Evolutionary conservation across 139 green algal species (phyloP).

Genomic region (Chlorella sorokiniana): DNA sequence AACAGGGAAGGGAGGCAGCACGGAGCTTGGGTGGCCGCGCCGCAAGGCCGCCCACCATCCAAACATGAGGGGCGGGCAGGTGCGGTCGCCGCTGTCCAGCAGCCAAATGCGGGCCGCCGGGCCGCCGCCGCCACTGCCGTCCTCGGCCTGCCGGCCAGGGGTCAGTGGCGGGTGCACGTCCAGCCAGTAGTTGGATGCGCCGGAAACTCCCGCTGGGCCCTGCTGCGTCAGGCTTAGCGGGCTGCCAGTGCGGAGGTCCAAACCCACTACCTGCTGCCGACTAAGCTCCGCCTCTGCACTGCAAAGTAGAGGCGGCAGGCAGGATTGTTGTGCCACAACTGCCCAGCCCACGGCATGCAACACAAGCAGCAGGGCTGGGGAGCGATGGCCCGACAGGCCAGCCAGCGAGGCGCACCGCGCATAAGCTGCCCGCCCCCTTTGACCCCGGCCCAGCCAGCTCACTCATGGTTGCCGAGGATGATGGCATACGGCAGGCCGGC

Average conservation of each 20-base stretch:
- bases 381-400: too few species aligned
- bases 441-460: not conserved
- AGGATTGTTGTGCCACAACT: not conserved
- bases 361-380: too few species aligned
- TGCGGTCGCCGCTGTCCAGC: conserved; percentile 40
- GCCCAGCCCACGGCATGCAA: conserved; percentile 10
- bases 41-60: conserved; percentile 30
- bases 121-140: not conserved
- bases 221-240: conserved; percentile 30
- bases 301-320: not conserved
- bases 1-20: too few species aligned
- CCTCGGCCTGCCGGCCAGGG: not conserved
- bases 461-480: conserved; percentile 50
- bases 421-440: too few species aligned
- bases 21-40: too few species aligned
- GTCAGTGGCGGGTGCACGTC: conserved; percentile 28
- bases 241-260: conserved; percentile 14
- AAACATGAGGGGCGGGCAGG: conserved; percentile 25
- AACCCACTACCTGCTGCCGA: conserved; percentile 25
- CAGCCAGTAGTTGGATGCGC: conserved; percentile 50
- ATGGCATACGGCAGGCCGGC: conserved; percentile 36
- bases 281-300: conserved; percentile 44
- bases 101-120: conserved; percentile 51
- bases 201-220: conserved; percentile 11
- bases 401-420: too few species aligned